These are phyloP conservation scores for Endothia cerciana DNA, from an alignment of 2,329 filamentous ascomycete genomes.

Conservation along the genomic window DNA sequence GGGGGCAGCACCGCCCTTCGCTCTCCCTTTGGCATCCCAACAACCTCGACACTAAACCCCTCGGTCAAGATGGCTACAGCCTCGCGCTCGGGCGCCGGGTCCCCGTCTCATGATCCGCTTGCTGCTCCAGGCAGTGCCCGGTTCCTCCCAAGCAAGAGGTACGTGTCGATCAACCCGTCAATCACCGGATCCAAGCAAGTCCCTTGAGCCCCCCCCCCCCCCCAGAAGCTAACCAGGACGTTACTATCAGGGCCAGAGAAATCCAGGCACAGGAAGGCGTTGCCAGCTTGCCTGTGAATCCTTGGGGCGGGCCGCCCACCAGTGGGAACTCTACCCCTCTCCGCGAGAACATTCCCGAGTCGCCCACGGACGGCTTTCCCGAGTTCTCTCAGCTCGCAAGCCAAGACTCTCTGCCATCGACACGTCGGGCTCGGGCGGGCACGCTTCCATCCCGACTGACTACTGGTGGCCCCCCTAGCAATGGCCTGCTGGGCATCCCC, in stretches of 20 bases:
- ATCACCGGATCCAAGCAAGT: not conserved
- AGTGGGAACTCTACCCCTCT: slow-evolving; percentile 96
- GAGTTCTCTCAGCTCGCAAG: slow-evolving; percentile 78
- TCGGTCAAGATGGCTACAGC: slow-evolving; percentile 62
- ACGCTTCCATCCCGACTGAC: slow-evolving; percentile 96
- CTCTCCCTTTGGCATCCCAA: slow-evolving; percentile 73
- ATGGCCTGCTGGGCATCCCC: slow-evolving; percentile 60
- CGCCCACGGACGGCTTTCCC: slow-evolving; percentile 92
- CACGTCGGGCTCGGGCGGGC: slow-evolving; percentile 84
- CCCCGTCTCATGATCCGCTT: slow-evolving; percentile 86
- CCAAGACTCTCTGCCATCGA: slow-evolving; percentile 67
- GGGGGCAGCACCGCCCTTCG: slow-evolving; percentile 58
- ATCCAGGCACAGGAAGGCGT: slow-evolving; percentile 97
- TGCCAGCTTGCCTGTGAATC: slow-evolving; percentile 66
- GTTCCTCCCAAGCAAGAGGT: slow-evolving; percentile 89
- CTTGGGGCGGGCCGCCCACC: slow-evolving; percentile 94
- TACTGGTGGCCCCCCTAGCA: slow-evolving; percentile 67
- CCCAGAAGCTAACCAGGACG: slow-evolving; percentile 29
- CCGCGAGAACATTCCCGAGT: slow-evolving; percentile 96
- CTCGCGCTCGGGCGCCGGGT: slow-evolving; percentile 84
- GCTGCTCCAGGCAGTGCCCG: slow-evolving; percentile 62
- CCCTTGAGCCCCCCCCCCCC: not conserved
- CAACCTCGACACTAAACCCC: slow-evolving; percentile 56
- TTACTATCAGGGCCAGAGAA: slow-evolving; percentile 74
- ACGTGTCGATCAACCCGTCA: slow-evolving; percentile 40